Evolutionary conservation across 768 basidiomycete species (phyloP), one percentile per base, ranked within the genome.

Genomic region (Neoboletus brunneissimus): DNA sequence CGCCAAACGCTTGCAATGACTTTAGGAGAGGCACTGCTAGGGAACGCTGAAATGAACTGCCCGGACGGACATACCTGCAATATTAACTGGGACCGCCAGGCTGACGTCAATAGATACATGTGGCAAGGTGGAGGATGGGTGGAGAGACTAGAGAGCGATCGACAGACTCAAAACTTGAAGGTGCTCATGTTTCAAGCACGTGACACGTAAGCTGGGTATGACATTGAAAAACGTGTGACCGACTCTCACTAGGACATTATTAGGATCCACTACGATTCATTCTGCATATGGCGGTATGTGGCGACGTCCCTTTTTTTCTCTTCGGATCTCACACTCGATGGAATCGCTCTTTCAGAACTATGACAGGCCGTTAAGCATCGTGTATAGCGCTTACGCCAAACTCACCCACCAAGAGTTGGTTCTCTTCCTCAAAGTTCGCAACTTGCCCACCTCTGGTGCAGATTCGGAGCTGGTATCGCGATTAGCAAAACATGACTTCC

Each of bases 391-490:
- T 11, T 92, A 92, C 69, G 76, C 80, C 65, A 83, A 82, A 60
- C 76, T 92, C 61, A 78, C 78, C 23, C 84, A 79, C 67, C 74
- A 83, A 25, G 87, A 92, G 64, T 81, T 92, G 58, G 71, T 85
- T 38, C 80, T 92, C 53, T 92, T 92, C 70, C 84, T 88, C 72
- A 81, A 82, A 73, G 81, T 85, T 42, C 82, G 90, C 59, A 84
- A 79, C 55, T 75, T 92, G n/a, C 83, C 87, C 48, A 83, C 79
- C 0, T 73, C 79, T 13, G 90, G 89, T 41, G 76, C 81, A 47
- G 77, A 86, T 57, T 47, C 66, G 49, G 88, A 89, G 53, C 83
- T 91, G 31, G 86, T 86, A 43, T 80, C 82, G 10, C 80, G 89
- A 22, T 80, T 93, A 25, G 82, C 87, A 8, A 85, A 89, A 55